Evolutionary conservation across 495 filamentous ascomycete species (phyloP).

Genomic region (Penicillium psychrofluorescens): DNA sequence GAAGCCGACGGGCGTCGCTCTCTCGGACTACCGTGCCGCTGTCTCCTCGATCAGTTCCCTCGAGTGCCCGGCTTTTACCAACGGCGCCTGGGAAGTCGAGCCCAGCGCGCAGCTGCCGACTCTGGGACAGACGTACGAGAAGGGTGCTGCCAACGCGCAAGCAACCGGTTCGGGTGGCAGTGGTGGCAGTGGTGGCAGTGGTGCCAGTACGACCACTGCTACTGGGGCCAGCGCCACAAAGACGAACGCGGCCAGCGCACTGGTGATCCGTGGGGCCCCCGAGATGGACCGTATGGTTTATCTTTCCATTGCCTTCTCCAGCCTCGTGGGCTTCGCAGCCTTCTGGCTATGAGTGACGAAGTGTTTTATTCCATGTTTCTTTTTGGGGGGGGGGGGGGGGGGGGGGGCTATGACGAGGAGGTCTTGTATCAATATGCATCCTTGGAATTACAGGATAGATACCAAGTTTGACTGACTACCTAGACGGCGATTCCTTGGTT

Average conservation of each 20-base stretch:
- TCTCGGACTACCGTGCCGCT: conserved; percentile 54
- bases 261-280: background rate
- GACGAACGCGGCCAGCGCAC: too few relatives aligned
- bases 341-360: conserved; percentile 13
- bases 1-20: conserved; percentile 57
- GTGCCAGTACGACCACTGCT: conserved; percentile 8
- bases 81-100: conserved; percentile 64
- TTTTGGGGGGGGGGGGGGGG: too few relatives aligned
- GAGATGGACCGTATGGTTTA: conserved; percentile 15
- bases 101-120: conserved; percentile 62
- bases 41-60: conserved; percentile 47
- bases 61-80: conserved; percentile 63
- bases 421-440: conserved; percentile 17
- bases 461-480: background rate
- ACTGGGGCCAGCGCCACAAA: conserved; percentile 1
- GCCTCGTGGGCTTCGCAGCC: conserved; percentile 13
- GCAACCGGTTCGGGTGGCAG: conserved; percentile 6
- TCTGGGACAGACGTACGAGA: conserved; percentile 41
- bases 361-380: too few relatives aligned
- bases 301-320: conserved; percentile 15
- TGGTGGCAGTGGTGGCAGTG: too few relatives aligned
- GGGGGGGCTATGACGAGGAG: background rate
- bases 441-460: conserved; percentile 9
- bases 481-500: too few relatives aligned
- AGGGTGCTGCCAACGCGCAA: background rate